phyloP scores from a whole-genome alignment of 768 basidiomycete species.

The Tylopilus subfusipes region DNA sequence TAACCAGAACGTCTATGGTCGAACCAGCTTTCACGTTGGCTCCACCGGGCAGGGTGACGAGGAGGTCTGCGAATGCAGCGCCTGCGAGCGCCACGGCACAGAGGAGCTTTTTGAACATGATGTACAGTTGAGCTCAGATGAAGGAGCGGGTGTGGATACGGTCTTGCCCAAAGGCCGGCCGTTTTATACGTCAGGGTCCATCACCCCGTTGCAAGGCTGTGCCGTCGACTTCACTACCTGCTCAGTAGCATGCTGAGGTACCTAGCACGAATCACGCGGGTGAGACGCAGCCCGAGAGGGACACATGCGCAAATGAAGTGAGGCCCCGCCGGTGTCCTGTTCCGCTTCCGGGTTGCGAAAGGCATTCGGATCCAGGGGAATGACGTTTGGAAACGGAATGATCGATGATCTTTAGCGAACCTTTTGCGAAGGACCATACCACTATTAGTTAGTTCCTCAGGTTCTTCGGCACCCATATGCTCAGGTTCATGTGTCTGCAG shows the following conservation, averaged over 20 bases:
- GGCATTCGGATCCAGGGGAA: not conserved
- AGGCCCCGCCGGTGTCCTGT: not conserved
- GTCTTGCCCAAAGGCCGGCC: too few relatives aligned
- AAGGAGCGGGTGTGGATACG: not conserved
- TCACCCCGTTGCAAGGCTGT: not conserved
- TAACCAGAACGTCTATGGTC: conserved; percentile 36
- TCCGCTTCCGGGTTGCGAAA: not conserved
- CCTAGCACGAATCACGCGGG: not conserved
- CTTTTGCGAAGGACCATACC: too few relatives aligned
- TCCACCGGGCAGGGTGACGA: conserved; percentile 37
- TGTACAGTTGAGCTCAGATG: not conserved
- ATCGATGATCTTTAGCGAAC: not conserved
- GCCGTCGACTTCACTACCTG: not conserved
- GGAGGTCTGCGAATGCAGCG: conserved; percentile 33
- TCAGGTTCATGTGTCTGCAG: too few relatives aligned
- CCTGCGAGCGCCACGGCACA: conserved; percentile 6
- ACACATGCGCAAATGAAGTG: not conserved
- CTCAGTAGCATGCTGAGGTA: not conserved
- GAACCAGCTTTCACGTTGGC: conserved; percentile 33
- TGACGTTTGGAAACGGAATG: not conserved
- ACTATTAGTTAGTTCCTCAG: too few relatives aligned
- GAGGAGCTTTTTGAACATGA: conserved; percentile 14
- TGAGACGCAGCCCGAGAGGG: not conserved
- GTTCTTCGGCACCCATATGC: too few relatives aligned
- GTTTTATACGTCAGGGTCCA: conserved; percentile 5